These are phyloP conservation scores for Cucurbita argyrosperma DNA, from an alignment of 306 rosid genomes.

Conservation along the genomic window DNA sequence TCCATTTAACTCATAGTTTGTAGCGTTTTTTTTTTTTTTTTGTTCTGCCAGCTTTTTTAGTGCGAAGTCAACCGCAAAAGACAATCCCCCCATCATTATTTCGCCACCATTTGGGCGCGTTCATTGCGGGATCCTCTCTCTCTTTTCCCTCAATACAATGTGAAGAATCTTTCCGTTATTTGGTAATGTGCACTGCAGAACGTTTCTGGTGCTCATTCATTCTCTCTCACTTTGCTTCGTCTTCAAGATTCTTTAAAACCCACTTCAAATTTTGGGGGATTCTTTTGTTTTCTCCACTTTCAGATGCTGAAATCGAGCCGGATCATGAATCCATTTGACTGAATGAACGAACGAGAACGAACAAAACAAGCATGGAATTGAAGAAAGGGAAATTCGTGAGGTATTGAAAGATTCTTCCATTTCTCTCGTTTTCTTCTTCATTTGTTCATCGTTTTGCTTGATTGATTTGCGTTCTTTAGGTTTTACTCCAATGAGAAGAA, in stretches of 20 bases:
- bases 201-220: neutral
- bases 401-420: slow-evolving; percentile 10
- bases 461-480: slow-evolving; percentile 21
- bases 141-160: neutral
- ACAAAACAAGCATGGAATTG: slow-evolving; percentile 27
- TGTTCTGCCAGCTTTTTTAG: neutral
- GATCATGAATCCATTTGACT: neutral
- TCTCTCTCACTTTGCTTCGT: neutral
- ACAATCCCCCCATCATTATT: neutral
- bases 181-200: neutral
- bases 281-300: neutral
- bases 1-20: neutral
- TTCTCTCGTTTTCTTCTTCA: neutral
- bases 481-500: slow-evolving; percentile 36
- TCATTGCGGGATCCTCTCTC: neutral
- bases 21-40: neutral
- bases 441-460: slow-evolving; percentile 8
- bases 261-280: neutral
- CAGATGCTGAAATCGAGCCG: too few relatives aligned
- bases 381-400: slow-evolving; percentile 51
- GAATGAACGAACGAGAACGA: neutral
- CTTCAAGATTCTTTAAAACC: neutral
- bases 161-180: neutral
- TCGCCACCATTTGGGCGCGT: neutral
- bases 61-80: neutral